A percentile compares a stretch with the other conserved stretches of the same genome.
Conservation (phyloP, 768 basidiomycete species). For the Boletus pseudo-olivaceus region DNA sequence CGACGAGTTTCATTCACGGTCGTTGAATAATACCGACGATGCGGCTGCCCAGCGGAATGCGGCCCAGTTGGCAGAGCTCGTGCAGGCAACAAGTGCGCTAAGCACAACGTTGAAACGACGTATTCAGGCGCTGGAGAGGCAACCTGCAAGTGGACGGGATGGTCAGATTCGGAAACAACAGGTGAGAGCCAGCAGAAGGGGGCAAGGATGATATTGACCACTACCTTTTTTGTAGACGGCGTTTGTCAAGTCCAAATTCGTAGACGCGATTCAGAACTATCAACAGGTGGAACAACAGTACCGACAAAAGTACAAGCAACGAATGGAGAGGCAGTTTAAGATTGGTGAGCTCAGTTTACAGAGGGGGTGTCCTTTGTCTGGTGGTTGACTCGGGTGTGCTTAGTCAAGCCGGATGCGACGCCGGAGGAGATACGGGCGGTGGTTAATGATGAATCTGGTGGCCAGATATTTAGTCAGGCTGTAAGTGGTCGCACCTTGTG, state of each 20-base stretch:
- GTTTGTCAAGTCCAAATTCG: conserved; percentile 70
- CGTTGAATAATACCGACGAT: conserved; percentile 76
- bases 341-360: conserved; percentile 52
- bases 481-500: conserved; percentile 36
- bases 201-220: conserved; percentile 14
- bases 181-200: conserved; percentile 34
- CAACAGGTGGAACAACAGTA: conserved; percentile 81
- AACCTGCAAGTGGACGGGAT: conserved; percentile 60
- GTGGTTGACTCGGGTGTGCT: neutral
- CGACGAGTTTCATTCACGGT: conserved; percentile 68
- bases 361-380: neutral
- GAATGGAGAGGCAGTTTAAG: conserved; percentile 83
- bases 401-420: conserved; percentile 91
- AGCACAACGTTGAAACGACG: conserved; percentile 67
- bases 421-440: conserved; percentile 84
- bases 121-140: conserved; percentile 67
- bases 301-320: conserved; percentile 72
- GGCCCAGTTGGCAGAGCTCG: conserved; percentile 62
- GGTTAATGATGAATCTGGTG: conserved; percentile 77
- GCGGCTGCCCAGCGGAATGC: conserved; percentile 55
- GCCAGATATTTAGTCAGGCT: conserved; percentile 89
- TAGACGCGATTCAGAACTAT: conserved; percentile 83
- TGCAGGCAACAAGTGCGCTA: conserved; percentile 67
- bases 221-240: conserved; percentile 41
- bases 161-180: conserved; percentile 77